Conservation (phyloP, 345 rosid genomes). For the Corchorus capsularis region DNA sequence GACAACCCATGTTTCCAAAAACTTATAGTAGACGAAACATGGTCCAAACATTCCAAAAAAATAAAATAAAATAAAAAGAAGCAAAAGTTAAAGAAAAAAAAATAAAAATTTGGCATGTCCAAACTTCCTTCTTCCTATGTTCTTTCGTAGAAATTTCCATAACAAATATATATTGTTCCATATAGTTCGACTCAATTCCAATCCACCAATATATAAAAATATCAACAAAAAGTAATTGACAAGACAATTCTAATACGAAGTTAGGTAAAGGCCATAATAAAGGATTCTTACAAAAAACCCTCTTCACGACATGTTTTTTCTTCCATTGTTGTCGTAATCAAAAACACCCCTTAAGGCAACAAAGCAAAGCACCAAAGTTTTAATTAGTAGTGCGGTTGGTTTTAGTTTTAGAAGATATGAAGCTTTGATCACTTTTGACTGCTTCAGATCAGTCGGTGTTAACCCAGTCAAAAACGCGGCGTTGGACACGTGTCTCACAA, state of each 20-base stretch:
- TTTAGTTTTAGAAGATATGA: neutral
- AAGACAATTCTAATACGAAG: neutral
- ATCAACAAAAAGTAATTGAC: neutral
- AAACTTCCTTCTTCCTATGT: neutral
- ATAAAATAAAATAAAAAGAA: neutral
- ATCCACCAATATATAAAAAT: neutral
- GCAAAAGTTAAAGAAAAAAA: neutral
- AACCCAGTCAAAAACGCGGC: neutral
- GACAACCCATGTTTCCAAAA: neutral
- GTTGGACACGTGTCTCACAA: neutral
- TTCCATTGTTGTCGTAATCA: neutral
- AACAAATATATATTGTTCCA: neutral
- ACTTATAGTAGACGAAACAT: neutral
- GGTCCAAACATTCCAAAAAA: neutral
- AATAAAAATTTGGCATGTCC: neutral
- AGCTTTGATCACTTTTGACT: slow-evolving; percentile 1
- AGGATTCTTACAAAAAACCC: neutral
- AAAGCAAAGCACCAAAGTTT: neutral
- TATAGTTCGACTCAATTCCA: neutral
- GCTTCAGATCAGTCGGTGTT: neutral
- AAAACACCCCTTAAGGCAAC: neutral
- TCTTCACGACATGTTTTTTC: too few relatives aligned
- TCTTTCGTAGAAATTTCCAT: slow-evolving; percentile 8
- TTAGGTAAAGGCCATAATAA: slow-evolving; percentile 2
- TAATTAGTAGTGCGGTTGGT: slow-evolving; percentile 1